A percentile compares a stretch with the other conserved stretches of the same genome.
Evolutionary conservation across 2,329 filamentous ascomycete species (phyloP).

Genomic region (Lecanosticta acicola): DNA sequence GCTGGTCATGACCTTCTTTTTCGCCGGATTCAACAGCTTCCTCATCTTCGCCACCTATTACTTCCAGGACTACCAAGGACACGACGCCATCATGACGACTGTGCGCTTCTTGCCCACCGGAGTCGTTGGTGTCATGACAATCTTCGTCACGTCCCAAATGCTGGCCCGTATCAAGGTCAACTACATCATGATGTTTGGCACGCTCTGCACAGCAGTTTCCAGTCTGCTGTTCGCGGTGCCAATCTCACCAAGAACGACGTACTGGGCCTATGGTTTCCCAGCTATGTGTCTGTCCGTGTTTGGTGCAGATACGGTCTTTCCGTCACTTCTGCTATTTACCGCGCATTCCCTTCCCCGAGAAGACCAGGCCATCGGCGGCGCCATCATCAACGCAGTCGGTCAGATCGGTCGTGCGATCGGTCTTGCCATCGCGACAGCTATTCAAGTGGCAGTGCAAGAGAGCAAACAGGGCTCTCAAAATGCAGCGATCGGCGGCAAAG

Average conservation of each 20-base stretch:
- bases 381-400: conserved; percentile 60
- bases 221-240: conserved; percentile 59
- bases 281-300: conserved; percentile 62
- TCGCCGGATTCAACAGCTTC: conserved; percentile 62
- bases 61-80: conserved; percentile 62
- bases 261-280: conserved; percentile 62
- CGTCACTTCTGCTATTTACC: conserved; percentile 60
- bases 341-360: conserved; percentile 56
- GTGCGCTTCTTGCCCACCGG: conserved; percentile 64
- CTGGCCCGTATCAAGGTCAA: conserved; percentile 54
- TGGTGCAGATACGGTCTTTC: conserved; percentile 63
- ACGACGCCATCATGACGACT: conserved; percentile 60
- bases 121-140: conserved; percentile 53
- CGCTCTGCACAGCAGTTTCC: conserved; percentile 39
- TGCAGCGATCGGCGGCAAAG: conserved; percentile 26
- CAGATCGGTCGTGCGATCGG: conserved; percentile 62
- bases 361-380: conserved; percentile 63
- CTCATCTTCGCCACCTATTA: conserved; percentile 63
- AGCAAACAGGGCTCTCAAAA: conserved; percentile 30
- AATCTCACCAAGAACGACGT: conserved; percentile 55
- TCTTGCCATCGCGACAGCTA: conserved; percentile 58
- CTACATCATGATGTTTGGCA: conserved; percentile 55
- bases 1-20: conserved; percentile 61
- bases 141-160: conserved; percentile 52
- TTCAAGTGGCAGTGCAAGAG: conserved; percentile 55